These are phyloP conservation scores for Yamadazyma atlantica DNA, from an alignment of 1,139 yeast genomes.

Conservation along the genomic window DNA sequence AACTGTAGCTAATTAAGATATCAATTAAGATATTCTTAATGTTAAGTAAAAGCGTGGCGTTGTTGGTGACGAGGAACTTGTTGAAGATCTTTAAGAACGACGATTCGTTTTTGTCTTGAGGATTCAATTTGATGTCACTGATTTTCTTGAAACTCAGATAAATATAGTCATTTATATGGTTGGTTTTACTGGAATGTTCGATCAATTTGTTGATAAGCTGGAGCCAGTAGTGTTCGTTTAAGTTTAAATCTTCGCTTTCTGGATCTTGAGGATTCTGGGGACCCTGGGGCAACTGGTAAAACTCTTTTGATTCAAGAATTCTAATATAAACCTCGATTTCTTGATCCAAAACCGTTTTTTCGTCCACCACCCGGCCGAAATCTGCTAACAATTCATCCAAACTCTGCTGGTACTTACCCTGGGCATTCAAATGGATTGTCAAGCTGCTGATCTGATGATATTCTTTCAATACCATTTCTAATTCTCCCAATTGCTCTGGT, in stretches of 20 bases:
- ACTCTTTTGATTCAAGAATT: slow-evolving; percentile 27
- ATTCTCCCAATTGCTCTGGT: slow-evolving; percentile 15
- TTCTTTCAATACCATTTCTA: slow-evolving; percentile 22
- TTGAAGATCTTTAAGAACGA: slow-evolving; percentile 53
- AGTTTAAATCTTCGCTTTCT: slow-evolving; percentile 19
- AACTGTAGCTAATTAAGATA: slow-evolving; percentile 61
- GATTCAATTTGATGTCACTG: slow-evolving; percentile 39
- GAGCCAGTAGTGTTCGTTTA: slow-evolving; percentile 43
- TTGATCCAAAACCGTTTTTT: slow-evolving; percentile 22
- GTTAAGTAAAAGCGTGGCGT: slow-evolving; percentile 51
- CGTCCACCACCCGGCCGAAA: slow-evolving; percentile 16
- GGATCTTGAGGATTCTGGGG: no score
- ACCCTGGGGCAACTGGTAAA: slow-evolving; percentile 7
- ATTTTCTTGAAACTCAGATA: slow-evolving; percentile 53
- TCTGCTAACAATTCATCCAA: slow-evolving; percentile 25
- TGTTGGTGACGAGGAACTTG: slow-evolving; percentile 38
- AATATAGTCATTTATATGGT: slow-evolving; percentile 42
- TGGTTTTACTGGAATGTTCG: slow-evolving; percentile 11
- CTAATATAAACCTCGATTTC: slow-evolving; percentile 35
- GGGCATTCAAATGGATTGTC: slow-evolving; percentile 23
- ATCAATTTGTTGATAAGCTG: slow-evolving; percentile 31
- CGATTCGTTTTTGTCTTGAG: slow-evolving; percentile 26
- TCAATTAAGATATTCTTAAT: slow-evolving; percentile 63
- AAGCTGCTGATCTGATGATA: slow-evolving; percentile 32
- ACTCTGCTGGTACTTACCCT: slow-evolving; percentile 25